Conservation (phyloP, 192 early-diverging fungal species). For the Coemansia asiatica region DNA sequence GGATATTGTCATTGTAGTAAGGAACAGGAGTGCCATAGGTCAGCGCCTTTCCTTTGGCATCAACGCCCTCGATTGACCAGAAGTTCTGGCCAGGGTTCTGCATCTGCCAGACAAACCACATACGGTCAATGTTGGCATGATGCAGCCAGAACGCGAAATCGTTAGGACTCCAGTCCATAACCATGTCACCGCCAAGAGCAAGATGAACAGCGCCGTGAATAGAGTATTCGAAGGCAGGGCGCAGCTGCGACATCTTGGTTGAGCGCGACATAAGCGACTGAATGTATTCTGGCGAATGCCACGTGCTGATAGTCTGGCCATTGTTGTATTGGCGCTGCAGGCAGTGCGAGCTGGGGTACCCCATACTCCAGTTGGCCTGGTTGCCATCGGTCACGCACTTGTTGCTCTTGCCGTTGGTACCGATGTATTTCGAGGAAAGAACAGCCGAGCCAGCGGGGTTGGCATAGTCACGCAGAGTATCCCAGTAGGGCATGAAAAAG, state of each 20-base stretch:
- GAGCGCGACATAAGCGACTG: conserved; percentile 44
- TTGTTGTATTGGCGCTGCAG: conserved; percentile 51
- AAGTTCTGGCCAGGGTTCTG: conserved; percentile 43
- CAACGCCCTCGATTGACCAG: conserved; percentile 34
- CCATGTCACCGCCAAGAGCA: conserved; percentile 54
- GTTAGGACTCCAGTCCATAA: conserved; percentile 50
- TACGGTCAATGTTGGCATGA: conserved; percentile 56
- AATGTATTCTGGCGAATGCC: conserved; percentile 53
- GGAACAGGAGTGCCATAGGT: conserved; percentile 17
- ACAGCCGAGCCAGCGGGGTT: conserved; percentile 40
- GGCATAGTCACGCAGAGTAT: conserved; percentile 52
- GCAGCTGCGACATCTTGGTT: conserved; percentile 44
- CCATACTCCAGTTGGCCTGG: conserved; percentile 22
- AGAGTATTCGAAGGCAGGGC: conserved; percentile 45
- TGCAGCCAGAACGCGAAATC: conserved; percentile 58
- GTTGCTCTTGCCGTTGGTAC: conserved; percentile 43
- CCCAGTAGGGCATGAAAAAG: conserved; percentile 57
- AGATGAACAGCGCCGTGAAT: conserved; percentile 50
- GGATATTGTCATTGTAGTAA: conserved; percentile 32
- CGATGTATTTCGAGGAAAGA: conserved; percentile 33
- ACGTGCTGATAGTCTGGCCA: conserved; percentile 37
- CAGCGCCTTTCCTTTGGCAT: conserved; percentile 20
- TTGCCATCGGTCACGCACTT: conserved; percentile 36
- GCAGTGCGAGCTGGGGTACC: conserved; percentile 43
- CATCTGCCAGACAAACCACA: conserved; percentile 58